Base-by-base conservation (phyloP, 129 eudicot genomes). In the Chrysanthemum seticuspe region DNA sequence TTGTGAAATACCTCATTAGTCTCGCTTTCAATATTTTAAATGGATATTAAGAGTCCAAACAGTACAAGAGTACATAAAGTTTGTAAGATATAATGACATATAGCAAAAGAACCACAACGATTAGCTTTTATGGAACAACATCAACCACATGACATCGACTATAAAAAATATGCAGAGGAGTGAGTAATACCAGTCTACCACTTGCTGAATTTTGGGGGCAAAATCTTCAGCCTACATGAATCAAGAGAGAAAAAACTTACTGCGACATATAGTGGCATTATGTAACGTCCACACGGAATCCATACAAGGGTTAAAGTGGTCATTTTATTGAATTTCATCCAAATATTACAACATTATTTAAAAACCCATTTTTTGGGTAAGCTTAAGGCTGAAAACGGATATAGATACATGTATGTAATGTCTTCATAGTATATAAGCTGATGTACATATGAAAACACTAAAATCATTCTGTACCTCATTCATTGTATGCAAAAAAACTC, bases 141-240 rank as follows among this genome's bases (percentile, higher is more conserved):
- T 14, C 14, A 3, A 31, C 50, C 23, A 44, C 18, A 47, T 56
- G 15, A 75, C 50, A 27, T 31, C 4, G 14, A 67, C 12, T 5
- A 79, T 10, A 19, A 9, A 57, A 77, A 3, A 27, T 9, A 50
- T 25, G 23, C 49, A 63, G 13, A 76, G 51, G 45, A 58, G 36
- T 63, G 76, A 77, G 51, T 65, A 29, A 34, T 89, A 92, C 97
- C 98, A 93, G 71, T 90, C 96, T 19, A 93, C 82, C n/a, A 93
- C 97, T 86, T 93, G 88, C 48, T 81, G 92, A 70, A 93, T 93
- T 78, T 93, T 93, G 29, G 98, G 98, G 64, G 85, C 84, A 85
- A 93, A 93, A 74, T 93, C 98, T 75, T 93, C 91, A 55, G 89
- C 95, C 98, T 93, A 68, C 56, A 81, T 6, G 34, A 54, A 79